These are phyloP conservation scores for Conoideocrella luteorostrata DNA, from an alignment of 2,329 filamentous ascomycete species.

Conservation along the genomic window DNA sequence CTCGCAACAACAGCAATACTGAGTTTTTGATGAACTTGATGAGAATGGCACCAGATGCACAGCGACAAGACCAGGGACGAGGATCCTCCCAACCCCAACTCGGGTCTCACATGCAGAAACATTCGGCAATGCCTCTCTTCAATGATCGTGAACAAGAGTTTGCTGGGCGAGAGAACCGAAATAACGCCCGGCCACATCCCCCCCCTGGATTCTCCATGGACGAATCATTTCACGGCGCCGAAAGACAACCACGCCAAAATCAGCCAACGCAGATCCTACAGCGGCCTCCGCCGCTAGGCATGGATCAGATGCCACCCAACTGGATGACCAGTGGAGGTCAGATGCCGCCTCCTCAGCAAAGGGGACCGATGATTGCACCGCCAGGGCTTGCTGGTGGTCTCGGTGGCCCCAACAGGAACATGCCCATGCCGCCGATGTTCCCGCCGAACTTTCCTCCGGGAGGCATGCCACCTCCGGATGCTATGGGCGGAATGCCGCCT, in stretches of 20 bases:
- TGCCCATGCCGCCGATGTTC: slow-evolving; percentile 53
- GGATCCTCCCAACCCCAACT: slow-evolving; percentile 11
- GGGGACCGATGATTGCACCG: slow-evolving; percentile 54
- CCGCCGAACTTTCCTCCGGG: slow-evolving; percentile 54
- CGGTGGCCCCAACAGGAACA: slow-evolving; percentile 27
- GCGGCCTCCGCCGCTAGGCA: slow-evolving; percentile 53
- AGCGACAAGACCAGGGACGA: slow-evolving; percentile 42
- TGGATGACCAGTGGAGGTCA: slow-evolving; percentile 44
- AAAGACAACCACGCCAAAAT: slow-evolving; percentile 40
- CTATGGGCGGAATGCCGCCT: slow-evolving; percentile 42
- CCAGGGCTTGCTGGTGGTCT: slow-evolving; percentile 42
- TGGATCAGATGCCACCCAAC: slow-evolving; percentile 53
- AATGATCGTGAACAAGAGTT: slow-evolving; percentile 45
- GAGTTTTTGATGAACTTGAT: slow-evolving; percentile 84
- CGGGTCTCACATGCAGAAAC: slow-evolving; percentile 17
- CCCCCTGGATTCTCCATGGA: slow-evolving; percentile 47
- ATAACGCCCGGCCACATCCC: slow-evolving; percentile 35
- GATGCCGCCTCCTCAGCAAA: slow-evolving; percentile 34
- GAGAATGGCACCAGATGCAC: slow-evolving; percentile 45
- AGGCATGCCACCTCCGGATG: slow-evolving; percentile 40
- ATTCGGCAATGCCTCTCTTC: slow-evolving; percentile 40
- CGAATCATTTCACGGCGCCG: slow-evolving; percentile 43
- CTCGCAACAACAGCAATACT: slow-evolving; percentile 58
- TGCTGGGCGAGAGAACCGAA: slow-evolving; percentile 24
- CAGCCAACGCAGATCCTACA: slow-evolving; percentile 60